These are phyloP conservation scores for Chytriomyces hyalinus DNA, from an alignment of 192 early-diverging fungal genomes.

Conservation along the genomic window DNA sequence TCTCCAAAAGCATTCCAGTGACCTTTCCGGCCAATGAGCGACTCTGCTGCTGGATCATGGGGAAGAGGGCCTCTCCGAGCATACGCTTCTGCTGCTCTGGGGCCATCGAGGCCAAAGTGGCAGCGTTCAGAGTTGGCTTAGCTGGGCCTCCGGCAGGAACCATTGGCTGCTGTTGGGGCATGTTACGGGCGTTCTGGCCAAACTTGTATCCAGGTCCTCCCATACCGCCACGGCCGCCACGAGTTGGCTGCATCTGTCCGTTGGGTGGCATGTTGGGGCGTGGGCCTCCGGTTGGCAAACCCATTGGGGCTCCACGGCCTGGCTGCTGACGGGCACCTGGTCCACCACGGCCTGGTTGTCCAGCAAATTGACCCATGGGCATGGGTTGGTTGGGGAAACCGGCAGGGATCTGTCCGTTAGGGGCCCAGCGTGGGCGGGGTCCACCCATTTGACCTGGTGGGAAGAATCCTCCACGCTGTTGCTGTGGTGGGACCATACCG, in stretches of 20 bases:
- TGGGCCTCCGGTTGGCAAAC: slow-evolving; percentile 34
- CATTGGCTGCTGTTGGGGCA: slow-evolving; percentile 36
- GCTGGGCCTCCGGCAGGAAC: slow-evolving; percentile 47
- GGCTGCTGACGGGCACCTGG: slow-evolving; percentile 37
- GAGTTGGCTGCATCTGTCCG: slow-evolving; percentile 13
- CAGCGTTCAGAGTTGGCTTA: slow-evolving; percentile 69
- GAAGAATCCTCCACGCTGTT: slow-evolving; percentile 43
- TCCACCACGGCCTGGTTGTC: slow-evolving; percentile 42
- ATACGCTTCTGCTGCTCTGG: slow-evolving; percentile 93
- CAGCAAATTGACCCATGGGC: slow-evolving; percentile 46
- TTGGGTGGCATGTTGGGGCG: slow-evolving; percentile 32
- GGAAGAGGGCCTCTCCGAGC: slow-evolving; percentile 95
- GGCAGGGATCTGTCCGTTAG: slow-evolving; percentile 42
- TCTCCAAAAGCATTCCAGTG: slow-evolving; percentile 98
- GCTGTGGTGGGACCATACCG: slow-evolving; percentile 37
- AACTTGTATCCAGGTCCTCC: slow-evolving; percentile 52
- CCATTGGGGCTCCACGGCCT: slow-evolving; percentile 36
- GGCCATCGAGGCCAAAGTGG: slow-evolving; percentile 77
- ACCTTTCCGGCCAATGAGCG: slow-evolving; percentile 91
- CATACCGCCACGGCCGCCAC: slow-evolving; percentile 46
- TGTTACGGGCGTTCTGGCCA: slow-evolving; percentile 56
- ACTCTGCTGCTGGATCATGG: slow-evolving; percentile 76
- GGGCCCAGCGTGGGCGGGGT: slow-evolving; percentile 47
- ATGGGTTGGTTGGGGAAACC: slow-evolving; percentile 46
- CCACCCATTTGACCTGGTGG: slow-evolving; percentile 46